Evolutionary conservation across 1,139 yeast genomes (phyloP), one percentile per base, ranked within the genome.

Genomic region (Suhomyces coccinellae): DNA sequence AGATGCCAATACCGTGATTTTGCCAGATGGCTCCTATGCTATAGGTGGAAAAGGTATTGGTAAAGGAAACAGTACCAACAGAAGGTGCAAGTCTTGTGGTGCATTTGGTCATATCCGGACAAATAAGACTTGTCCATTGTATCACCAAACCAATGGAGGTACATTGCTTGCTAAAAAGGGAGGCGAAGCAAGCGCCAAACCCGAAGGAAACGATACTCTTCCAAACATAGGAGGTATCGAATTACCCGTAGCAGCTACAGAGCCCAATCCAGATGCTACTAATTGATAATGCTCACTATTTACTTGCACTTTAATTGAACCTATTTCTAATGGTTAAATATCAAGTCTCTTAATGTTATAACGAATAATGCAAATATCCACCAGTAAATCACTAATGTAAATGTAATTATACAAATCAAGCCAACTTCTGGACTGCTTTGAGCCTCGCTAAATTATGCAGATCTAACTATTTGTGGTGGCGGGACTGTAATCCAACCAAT

Each of bases 41-140:
- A 63, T 77, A 40, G 78, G 80, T 31, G 85, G 85, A 12, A 81
- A 79, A 53, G 87, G 86, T 33, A 79, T 80, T 41, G 87, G 89
- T 13, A 85, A 84, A 58, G 87, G 86, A 8, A 88, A 87, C 60
- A 82, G 90, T 45, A 87, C 87, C 1, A 84, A 87, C 7, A 75
- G 98, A 61, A 79, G 89, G 58, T 93, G 98, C 69, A 90, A 95
- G 5, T 86, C 95, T 2, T 93, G 98, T 75, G 98, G 98, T 24
- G 95, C 93, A 3, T 78, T 87, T 56, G 99, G 98, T 0, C 99
- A 93, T 63, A 93, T 91, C 52, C 77, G 95, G 59, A 91, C 98
- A 9, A 90, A 89, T 63, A 85, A 85, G 61, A 70, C 88, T 1
- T 91, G 98, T 66, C 98, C 98, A n/a, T 75, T 90, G 76, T 91